Conservation (phyloP, 2,329 filamentous ascomycete species). For the Scytalidium lignicola region DNA sequence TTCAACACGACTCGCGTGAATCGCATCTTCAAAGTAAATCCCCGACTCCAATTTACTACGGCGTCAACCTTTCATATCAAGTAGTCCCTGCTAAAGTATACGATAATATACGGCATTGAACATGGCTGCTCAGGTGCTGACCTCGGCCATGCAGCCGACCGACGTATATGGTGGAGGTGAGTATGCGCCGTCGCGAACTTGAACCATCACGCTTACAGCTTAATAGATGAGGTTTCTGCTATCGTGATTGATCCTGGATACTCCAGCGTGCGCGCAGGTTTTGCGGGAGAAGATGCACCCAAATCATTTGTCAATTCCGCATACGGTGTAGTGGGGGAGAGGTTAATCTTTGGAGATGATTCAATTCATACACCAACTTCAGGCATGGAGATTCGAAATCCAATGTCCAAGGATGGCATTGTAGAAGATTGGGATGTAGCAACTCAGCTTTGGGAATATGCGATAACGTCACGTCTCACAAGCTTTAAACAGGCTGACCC, state of each 20-base stretch:
- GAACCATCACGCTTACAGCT: neutral
- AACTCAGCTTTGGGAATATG: slow-evolving; percentile 84
- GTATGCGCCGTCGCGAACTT: slow-evolving; percentile 5
- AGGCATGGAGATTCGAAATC: slow-evolving; percentile 81
- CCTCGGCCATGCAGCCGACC: slow-evolving; percentile 52
- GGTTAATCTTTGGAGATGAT: slow-evolving; percentile 81
- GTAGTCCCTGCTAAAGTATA: neutral
- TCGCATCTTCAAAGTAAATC: neutral
- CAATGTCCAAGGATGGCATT: slow-evolving; percentile 81
- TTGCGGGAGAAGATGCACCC: slow-evolving; percentile 94
- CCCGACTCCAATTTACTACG: neutral
- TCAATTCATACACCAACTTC: slow-evolving; percentile 72
- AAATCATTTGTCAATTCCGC: slow-evolving; percentile 89
- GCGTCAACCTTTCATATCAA: neutral
- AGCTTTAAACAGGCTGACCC: slow-evolving; percentile 66
- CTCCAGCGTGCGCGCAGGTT: slow-evolving; percentile 85
- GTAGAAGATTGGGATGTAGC: slow-evolving; percentile 97
- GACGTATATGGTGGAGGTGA: slow-evolving; percentile 61
- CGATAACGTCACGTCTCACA: slow-evolving; percentile 83
- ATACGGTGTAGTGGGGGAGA: slow-evolving; percentile 62
- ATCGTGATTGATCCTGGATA: slow-evolving; percentile 95
- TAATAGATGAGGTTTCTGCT: slow-evolving; percentile 88
- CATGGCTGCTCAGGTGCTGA: slow-evolving; percentile 54
- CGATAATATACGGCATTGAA: neutral
- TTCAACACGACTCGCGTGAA: neutral